Base-by-base conservation (phyloP, 2,329 filamentous ascomycete genomes). In the Didymella lethalis region DNA sequence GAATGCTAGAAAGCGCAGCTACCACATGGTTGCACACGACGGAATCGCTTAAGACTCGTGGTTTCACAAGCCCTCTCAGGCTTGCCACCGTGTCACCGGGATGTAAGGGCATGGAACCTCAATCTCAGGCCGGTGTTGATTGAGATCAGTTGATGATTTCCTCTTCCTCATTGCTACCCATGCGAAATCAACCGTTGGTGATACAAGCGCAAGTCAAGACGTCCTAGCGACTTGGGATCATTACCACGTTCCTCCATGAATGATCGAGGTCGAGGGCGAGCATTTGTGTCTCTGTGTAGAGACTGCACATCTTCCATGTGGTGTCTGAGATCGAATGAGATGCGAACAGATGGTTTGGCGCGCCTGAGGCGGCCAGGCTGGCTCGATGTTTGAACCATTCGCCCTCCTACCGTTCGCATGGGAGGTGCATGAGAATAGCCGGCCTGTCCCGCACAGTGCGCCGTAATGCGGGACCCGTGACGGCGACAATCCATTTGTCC, bases 281-380 rank as follows among this genome's bases (percentile, higher is more conserved):
- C 59, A 61, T 44, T 23, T 47, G 50, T 25, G 49, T 44, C 41
- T 48, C 25, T 25, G 43, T 49, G 60, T 49, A 41, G 56, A 43
- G 40, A 50, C 47, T 48, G 53, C 36, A 38, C 48, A 45, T 44
- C 31, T 25, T 38, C 60, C 48, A 59, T 54, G 58, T 47, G 54
- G 46, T 46, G 54, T 54, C 59, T 57, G 55, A 59, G 63, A 48
- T 63, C 66, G 63, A 71, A 70, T 68, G 65, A 70, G 47, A 68
- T 75, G 72, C 73, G 72, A 72, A 75, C 72, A 65, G 63, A 64
- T 67, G 61, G 71, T 72, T 71, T 74, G 73, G 69, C 71, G 72
- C 70, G 73, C 69, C 66, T 70, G 66, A 70, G 68, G 70, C 72
- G 68, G 66, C 46, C 56, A 59, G 49, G 46, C 45, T 59, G 69